These are phyloP conservation scores for Calonectria hongkongensis DNA, from an alignment of 2,329 filamentous ascomycete genomes.

Conservation along the genomic window DNA sequence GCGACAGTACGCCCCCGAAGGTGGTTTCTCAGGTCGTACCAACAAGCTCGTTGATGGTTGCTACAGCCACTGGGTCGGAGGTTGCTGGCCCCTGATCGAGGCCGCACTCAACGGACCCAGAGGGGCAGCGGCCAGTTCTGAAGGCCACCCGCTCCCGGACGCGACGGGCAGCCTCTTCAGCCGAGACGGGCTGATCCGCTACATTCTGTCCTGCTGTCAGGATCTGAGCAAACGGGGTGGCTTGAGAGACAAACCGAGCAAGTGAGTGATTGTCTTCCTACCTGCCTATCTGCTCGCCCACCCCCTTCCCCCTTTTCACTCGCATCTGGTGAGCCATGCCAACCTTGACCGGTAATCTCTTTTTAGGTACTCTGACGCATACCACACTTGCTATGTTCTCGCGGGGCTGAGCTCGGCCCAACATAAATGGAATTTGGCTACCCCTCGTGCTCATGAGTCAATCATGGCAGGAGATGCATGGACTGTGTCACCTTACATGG, in stretches of 20 bases:
- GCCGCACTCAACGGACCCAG: constrained; percentile 79
- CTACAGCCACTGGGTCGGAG: constrained; percentile 98
- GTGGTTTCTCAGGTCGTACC: constrained; percentile 93
- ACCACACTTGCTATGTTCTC: constrained; percentile 95
- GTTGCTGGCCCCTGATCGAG: constrained; percentile 94
- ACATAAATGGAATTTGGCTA: constrained; percentile 75
- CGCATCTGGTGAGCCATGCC: constrained; percentile 36
- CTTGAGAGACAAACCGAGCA: constrained; percentile 93
- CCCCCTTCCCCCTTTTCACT: constrained; percentile 43
- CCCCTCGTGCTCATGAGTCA: constrained; percentile 57
- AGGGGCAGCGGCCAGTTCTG: constrained; percentile 54
- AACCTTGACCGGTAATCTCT: constrained; percentile 39
- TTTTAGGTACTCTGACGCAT: constrained; percentile 84
- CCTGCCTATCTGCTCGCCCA: constrained; percentile 1
- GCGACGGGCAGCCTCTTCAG: constrained; percentile 78
- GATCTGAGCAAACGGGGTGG: constrained; percentile 82
- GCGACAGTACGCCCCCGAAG: constrained; percentile 92
- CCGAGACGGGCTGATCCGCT: constrained; percentile 88
- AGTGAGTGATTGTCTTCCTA: constrained; percentile 71
- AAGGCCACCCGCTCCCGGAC: constrained; percentile 56
- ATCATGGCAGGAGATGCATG: constrained; percentile 65
- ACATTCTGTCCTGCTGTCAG: constrained; percentile 93
- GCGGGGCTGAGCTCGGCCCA: constrained; percentile 89
- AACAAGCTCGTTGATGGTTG: constrained; percentile 99
- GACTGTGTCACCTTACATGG: constrained; percentile 69